Evolutionary conservation across 306 rosid genomes (phyloP).

Genomic region (Rubus idaeus): DNA sequence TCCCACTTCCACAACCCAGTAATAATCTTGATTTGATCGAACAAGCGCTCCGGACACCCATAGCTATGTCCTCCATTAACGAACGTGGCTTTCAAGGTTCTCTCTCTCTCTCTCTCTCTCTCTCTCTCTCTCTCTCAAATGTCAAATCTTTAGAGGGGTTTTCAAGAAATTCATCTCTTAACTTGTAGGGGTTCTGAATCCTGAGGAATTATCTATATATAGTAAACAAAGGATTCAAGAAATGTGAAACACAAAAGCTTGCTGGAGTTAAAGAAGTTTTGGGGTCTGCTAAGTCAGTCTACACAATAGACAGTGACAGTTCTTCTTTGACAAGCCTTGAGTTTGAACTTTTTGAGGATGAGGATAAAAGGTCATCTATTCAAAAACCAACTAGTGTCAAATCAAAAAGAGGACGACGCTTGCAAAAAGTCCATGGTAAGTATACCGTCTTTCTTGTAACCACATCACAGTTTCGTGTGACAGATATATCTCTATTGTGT

Average conservation of each 20-base stretch:
- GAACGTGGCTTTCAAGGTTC: conserved; percentile 15
- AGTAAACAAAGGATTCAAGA: conserved; percentile 49
- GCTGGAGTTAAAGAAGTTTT: conserved; percentile 33
- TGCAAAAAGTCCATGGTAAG: conserved; percentile 24
- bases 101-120: background rate
- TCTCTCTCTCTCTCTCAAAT: background rate
- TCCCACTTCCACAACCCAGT: conserved; percentile 5
- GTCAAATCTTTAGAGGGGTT: background rate
- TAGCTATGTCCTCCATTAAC: conserved; percentile 4
- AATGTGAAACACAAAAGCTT: conserved; percentile 26
- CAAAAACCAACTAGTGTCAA: conserved; percentile 25
- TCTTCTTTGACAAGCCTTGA: conserved; percentile 54
- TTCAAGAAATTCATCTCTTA: background rate
- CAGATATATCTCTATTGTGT: background rate
- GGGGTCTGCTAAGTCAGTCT: conserved; percentile 44
- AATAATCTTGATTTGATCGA: background rate
- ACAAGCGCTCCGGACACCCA: background rate
- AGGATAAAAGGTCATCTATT: conserved; percentile 31
- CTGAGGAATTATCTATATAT: conserved; percentile 50
- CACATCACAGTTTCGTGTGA: background rate
- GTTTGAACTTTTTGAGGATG: conserved; percentile 46
- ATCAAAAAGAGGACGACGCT: conserved; percentile 23
- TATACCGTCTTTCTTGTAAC: background rate
- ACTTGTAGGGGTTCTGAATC: conserved; percentile 13
- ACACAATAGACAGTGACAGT: conserved; percentile 29